Conservation (phyloP, 176 grass and related monocot genomes). For the Ampelocalamus luodianensis region DNA sequence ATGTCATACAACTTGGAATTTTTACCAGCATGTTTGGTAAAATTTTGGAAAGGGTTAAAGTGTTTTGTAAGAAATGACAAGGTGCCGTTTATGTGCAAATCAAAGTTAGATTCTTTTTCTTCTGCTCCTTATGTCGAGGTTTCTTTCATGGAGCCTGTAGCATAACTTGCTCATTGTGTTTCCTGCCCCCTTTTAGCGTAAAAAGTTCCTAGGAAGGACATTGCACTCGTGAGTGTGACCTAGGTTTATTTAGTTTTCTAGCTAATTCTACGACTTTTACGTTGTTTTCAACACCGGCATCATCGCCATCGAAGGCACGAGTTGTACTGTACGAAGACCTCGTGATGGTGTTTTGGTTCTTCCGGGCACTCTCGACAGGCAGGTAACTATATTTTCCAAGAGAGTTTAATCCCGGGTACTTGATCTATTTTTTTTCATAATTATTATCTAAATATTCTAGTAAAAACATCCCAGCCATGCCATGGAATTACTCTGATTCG, state of each 20-base stretch:
- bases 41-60: background rate
- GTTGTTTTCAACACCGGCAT: slow-evolving; percentile 32
- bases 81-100: background rate
- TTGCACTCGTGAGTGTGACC: background rate
- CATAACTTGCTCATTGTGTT: background rate
- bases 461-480: slow-evolving; percentile 6
- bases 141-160: background rate
- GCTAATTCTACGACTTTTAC: background rate
- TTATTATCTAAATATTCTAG: background rate
- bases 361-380: background rate
- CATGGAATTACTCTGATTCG: background rate
- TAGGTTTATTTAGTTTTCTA: background rate
- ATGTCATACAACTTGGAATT: background rate
- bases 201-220: background rate
- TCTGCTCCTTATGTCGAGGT: slow-evolving; percentile 18
- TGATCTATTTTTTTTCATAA: slow-evolving; percentile 17
- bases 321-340: slow-evolving; percentile 15
- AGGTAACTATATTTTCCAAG: background rate
- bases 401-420: background rate
- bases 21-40: background rate
- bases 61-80: background rate
- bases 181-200: background rate
- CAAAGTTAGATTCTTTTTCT: background rate
- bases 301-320: slow-evolving; percentile 18
- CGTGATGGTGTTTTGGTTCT: slow-evolving; percentile 43